Evolutionary conservation across 176 grass and related monocot genomes (phyloP).

Genomic region (Alloteropsis semialata): DNA sequence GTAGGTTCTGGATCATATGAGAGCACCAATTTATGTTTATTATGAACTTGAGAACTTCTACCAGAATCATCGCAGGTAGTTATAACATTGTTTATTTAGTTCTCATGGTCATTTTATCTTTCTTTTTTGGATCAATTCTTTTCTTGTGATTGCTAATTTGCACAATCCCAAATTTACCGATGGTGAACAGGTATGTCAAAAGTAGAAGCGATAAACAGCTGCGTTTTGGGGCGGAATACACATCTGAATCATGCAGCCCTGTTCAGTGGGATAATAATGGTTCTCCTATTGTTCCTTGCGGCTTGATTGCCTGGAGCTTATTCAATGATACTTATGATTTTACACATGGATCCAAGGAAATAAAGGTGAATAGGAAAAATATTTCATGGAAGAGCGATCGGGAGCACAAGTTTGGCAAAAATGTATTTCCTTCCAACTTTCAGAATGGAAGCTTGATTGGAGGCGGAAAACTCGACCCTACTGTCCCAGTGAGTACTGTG

Average conservation of each 20-base stretch:
- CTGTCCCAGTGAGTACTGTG: slow-evolving; percentile 61
- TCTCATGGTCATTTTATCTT: not conserved
- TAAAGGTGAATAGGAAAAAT: slow-evolving; percentile 74
- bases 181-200: slow-evolving; percentile 69
- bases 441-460: slow-evolving; percentile 92
- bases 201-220: slow-evolving; percentile 90
- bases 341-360: slow-evolving; percentile 35
- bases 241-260: slow-evolving; percentile 54
- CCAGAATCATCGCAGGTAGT: slow-evolving; percentile 94
- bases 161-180: slow-evolving; percentile 3
- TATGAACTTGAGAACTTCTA: slow-evolving; percentile 96
- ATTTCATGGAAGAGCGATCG: slow-evolving; percentile 94
- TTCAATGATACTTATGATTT: slow-evolving; percentile 97
- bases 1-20: slow-evolving; percentile 75
- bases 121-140: not conserved
- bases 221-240: slow-evolving; percentile 49
- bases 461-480: slow-evolving; percentile 72
- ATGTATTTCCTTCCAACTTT: slow-evolving; percentile 96
- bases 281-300: slow-evolving; percentile 81
- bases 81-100: slow-evolving; percentile 3
- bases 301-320: slow-evolving; percentile 93
- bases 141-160: not conserved
- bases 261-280: slow-evolving; percentile 51
- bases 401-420: slow-evolving; percentile 82
- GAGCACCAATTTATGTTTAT: slow-evolving; percentile 86